These are phyloP conservation scores for Arctostaphylos glauca DNA, from an alignment of 148 eudicot species.

Conservation along the genomic window DNA sequence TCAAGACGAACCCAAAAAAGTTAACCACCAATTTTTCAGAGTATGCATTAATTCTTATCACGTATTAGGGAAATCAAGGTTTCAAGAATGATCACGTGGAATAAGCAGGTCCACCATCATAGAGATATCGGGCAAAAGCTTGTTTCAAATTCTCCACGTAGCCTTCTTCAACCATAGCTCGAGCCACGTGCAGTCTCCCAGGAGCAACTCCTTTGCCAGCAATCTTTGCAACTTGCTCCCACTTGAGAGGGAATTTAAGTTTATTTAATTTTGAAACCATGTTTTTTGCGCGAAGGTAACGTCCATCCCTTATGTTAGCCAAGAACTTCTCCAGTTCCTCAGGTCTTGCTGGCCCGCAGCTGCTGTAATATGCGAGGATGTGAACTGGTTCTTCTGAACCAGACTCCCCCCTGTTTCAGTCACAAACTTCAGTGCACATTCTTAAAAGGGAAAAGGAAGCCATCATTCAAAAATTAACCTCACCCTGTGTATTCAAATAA, in stretches of 20 bases:
- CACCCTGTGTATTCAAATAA: not conserved
- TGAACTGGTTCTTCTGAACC: slow-evolving; percentile 92
- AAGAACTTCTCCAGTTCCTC: slow-evolving; percentile 68
- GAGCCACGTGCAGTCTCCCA: slow-evolving; percentile 92
- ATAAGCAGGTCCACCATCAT: slow-evolving; percentile 97
- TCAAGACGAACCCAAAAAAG: slow-evolving; percentile 18
- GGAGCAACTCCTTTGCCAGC: slow-evolving; percentile 98
- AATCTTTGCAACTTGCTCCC: slow-evolving; percentile 76
- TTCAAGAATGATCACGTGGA: slow-evolving; percentile 55
- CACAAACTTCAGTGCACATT: slow-evolving; percentile 5
- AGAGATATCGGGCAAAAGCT: slow-evolving; percentile 82
- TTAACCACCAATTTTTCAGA: not conserved
- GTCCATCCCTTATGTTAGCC: slow-evolving; percentile 81
- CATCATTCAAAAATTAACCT: not conserved
- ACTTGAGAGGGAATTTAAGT: slow-evolving; percentile 78
- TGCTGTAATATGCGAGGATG: slow-evolving; percentile 90
- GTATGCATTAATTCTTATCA: not conserved
- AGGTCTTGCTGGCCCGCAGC: slow-evolving; percentile 68
- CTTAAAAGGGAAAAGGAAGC: not conserved
- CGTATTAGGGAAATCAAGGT: not conserved
- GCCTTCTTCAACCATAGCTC: slow-evolving; percentile 95
- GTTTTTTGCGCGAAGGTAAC: slow-evolving; percentile 77
- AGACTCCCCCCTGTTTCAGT: slow-evolving; percentile 50
- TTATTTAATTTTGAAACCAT: slow-evolving; percentile 69
- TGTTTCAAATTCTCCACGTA: slow-evolving; percentile 90